Conservation (phyloP, 1,284 basidiomycete genomes). For the Wallemia hederae region DNA sequence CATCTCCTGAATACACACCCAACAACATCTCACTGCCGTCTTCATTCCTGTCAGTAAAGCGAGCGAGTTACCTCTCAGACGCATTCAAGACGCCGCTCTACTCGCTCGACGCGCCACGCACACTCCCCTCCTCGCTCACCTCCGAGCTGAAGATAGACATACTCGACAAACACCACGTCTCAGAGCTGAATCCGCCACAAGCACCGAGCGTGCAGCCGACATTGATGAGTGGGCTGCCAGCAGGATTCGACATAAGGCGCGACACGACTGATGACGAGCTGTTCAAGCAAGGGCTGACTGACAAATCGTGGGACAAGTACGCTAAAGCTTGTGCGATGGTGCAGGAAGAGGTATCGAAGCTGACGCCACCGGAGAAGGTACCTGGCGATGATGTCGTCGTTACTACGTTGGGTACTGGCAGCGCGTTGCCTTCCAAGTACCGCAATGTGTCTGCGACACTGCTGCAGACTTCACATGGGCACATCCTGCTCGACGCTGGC, state of each 20-base stretch:
- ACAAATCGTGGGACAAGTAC: conserved; percentile 8
- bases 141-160: conserved; percentile 14
- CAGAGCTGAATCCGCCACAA: conserved; percentile 5
- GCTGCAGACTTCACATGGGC: conserved; percentile 33
- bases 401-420: conserved; percentile 62
- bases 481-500: conserved; percentile 55
- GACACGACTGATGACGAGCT: conserved; percentile 7
- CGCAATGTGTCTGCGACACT: conserved; percentile 58
- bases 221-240: conserved; percentile 7
- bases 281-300: conserved; percentile 7
- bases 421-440: conserved; percentile 52
- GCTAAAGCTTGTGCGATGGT: not conserved
- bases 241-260: conserved; percentile 10
- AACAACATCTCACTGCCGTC: conserved; percentile 47
- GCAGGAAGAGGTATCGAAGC: conserved; percentile 7
- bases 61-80: conserved; percentile 36
- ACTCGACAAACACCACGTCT: conserved; percentile 2
- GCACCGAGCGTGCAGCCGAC: conserved; percentile 20
- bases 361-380: conserved; percentile 4
- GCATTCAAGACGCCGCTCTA: conserved; percentile 46
- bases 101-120: conserved; percentile 14
- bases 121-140: conserved; percentile 15
- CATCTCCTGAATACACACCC: conserved; percentile 28
- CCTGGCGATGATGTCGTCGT: conserved; percentile 37
- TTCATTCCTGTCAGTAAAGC: conserved; percentile 35